Evolutionary conservation across 2,329 filamentous ascomycete genomes (phyloP).

Genomic region (Aspergillus sp.): DNA sequence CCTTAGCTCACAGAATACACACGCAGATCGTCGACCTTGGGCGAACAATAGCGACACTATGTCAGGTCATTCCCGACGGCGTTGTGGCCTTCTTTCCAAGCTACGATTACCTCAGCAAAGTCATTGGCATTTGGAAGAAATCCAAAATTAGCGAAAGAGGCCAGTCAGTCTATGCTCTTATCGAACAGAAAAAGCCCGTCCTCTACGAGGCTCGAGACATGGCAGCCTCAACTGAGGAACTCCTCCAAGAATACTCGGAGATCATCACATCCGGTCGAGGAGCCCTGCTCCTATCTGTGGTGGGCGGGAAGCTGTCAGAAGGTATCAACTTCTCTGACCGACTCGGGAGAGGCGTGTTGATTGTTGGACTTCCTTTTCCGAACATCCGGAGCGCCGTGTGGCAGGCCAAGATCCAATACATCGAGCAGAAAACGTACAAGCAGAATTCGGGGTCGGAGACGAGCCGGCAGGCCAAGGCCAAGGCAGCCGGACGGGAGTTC

Average conservation of each 20-base stretch:
- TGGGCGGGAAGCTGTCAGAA: constrained; percentile 93
- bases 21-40: constrained; percentile 68
- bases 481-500: constrained; percentile 66
- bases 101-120: constrained; percentile 82
- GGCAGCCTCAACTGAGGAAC: constrained; percentile 57
- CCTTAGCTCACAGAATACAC: constrained; percentile 6
- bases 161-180: constrained; percentile 28
- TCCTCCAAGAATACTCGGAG: constrained; percentile 70
- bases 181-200: constrained; percentile 42
- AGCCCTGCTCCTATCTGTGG: constrained; percentile 81
- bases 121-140: constrained; percentile 63
- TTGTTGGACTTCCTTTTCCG: constrained; percentile 91
- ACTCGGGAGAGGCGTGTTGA: constrained; percentile 82
- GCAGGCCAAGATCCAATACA: constrained; percentile 86
- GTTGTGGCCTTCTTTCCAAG: constrained; percentile 95
- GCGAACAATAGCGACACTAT: constrained; percentile 67
- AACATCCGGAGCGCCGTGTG: constrained; percentile 88
- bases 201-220: constrained; percentile 54
- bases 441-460: constrained; percentile 26
- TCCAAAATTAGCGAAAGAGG: constrained; percentile 25
- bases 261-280: constrained; percentile 65
- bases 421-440: constrained; percentile 61
- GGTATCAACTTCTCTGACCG: constrained; percentile 97
- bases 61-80: constrained; percentile 76
- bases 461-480: constrained; percentile 36